Conservation (phyloP, 139 green algal species). For the Chlorella sorokiniana region DNA sequence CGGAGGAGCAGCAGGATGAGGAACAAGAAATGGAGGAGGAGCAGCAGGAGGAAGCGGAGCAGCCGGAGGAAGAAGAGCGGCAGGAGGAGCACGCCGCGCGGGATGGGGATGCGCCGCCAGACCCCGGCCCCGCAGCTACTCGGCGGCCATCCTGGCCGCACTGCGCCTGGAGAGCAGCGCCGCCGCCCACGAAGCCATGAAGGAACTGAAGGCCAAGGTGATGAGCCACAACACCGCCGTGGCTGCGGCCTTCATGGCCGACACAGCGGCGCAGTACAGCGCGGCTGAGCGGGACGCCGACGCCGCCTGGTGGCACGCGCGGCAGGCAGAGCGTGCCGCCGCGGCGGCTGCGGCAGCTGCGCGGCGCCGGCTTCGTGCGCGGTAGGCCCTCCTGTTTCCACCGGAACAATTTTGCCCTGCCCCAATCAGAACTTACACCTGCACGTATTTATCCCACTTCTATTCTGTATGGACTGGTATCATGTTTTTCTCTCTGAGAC, state of each 20-base stretch:
- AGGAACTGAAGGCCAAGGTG: constrained; percentile 2
- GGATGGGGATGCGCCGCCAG: background rate
- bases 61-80: background rate
- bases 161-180: constrained; percentile 13
- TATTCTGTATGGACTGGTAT: too few relatives aligned
- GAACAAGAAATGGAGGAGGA: background rate
- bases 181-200: background rate
- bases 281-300: background rate
- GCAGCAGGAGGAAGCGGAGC: background rate
- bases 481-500: too few relatives aligned
- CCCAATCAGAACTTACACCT: too few relatives aligned
- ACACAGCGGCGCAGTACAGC: background rate
- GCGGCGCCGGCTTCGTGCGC: too few relatives aligned
- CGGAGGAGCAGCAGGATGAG: background rate
- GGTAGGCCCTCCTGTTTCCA: too few relatives aligned
- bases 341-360: too few relatives aligned
- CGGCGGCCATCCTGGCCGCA: constrained; percentile 5
- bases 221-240: constrained; percentile 19
- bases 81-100: background rate
- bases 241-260: constrained; percentile 18
- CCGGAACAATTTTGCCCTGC: too few relatives aligned
- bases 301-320: background rate
- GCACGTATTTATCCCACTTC: too few relatives aligned
- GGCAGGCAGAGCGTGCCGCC: background rate
- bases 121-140: constrained; percentile 11